Evolutionary conservation across 2,329 filamentous ascomycete genomes (phyloP).

Genomic region (Rhinocladiella similis): DNA sequence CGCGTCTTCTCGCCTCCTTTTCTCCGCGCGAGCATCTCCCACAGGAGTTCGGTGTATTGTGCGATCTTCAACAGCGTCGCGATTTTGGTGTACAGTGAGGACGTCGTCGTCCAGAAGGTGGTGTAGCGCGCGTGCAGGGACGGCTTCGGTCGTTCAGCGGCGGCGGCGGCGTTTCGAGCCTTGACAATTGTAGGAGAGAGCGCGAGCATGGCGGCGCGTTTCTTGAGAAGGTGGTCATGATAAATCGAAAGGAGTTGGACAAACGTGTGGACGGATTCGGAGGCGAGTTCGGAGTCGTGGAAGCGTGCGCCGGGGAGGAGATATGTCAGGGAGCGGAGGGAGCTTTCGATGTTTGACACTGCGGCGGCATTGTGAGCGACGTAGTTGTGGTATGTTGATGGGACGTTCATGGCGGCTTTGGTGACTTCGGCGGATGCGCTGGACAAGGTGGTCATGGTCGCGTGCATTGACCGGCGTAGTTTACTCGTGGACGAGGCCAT

Average conservation of each 20-base stretch:
- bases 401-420: slow-evolving; percentile 23
- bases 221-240: slow-evolving; percentile 27
- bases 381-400: slow-evolving; percentile 70
- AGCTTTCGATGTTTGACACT: slow-evolving; percentile 92
- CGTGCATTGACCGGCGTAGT: slow-evolving; percentile 21
- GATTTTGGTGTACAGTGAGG: slow-evolving; percentile 73
- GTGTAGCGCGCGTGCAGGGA: slow-evolving; percentile 65
- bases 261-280: slow-evolving; percentile 65
- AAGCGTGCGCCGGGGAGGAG: slow-evolving; percentile 74
- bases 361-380: slow-evolving; percentile 93
- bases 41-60: slow-evolving; percentile 91
- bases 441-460: slow-evolving; percentile 23
- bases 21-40: slow-evolving; percentile 94
- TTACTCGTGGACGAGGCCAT: slow-evolving; percentile 22
- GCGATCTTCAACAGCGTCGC: slow-evolving; percentile 84
- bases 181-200: slow-evolving; percentile 62
- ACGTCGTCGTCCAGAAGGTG: slow-evolving; percentile 61
- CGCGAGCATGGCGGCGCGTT: slow-evolving; percentile 52
- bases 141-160: slow-evolving; percentile 40
- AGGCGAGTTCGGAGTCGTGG: slow-evolving; percentile 84
- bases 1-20: slow-evolving; percentile 74
- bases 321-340: slow-evolving; percentile 88
- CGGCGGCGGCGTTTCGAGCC: slow-evolving; percentile 2
- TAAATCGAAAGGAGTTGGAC: slow-evolving; percentile 27
- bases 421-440: slow-evolving; percentile 24